Base-by-base conservation (phyloP, 495 filamentous ascomycete genomes). In the Clavariopsis aquatica region DNA sequence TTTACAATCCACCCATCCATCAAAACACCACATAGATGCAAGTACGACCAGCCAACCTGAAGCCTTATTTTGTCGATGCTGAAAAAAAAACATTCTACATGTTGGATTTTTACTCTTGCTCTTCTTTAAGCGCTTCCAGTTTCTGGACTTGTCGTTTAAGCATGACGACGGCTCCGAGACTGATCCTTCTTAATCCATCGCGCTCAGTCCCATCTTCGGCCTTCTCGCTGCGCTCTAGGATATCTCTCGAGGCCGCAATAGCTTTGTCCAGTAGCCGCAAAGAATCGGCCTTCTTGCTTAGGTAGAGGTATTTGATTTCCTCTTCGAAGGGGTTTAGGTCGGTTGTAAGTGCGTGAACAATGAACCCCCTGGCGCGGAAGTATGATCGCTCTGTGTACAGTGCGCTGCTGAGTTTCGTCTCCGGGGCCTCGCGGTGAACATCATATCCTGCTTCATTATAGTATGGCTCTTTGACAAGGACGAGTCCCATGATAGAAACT, bases 401-500 rank as follows among this genome's bases (percentile, higher is more conserved):
- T 5, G 73, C 72, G 20, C 78, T 79, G n/a, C 80, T 78, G 7
- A 83, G 60, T 0, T 66, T 67, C n/a, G 75, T 72, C 53, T 83
- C 77, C 26, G 74, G 74, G 2, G 79, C 71, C 17, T 72, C 74
- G 19, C 74, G 72, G 26, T 82, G 75, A 24, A 74, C 71, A 29
- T 83, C 81, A 62, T 80, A 86, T 23, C 84, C 84, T 19, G 84
- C 82, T 73, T 87, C 84, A 62, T 87, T 88, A 69, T 84, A 87
- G 65, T 83, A 88, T 2, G 85, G 85, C 58, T 82, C 78, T 49
- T 79, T 77, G 29, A 86, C 82, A 20, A 88, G 70, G 1, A 88
- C 84, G 46, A 88, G 73, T 1, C 82, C 85, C 74, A 85, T 77
- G 23, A 88, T 73, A 51, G 81, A 84, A 10, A 88, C 83, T 31